Evolutionary conservation across 2,329 filamentous ascomycete genomes (phyloP).

Genomic region (Stagonosporopsis rhizophila): DNA sequence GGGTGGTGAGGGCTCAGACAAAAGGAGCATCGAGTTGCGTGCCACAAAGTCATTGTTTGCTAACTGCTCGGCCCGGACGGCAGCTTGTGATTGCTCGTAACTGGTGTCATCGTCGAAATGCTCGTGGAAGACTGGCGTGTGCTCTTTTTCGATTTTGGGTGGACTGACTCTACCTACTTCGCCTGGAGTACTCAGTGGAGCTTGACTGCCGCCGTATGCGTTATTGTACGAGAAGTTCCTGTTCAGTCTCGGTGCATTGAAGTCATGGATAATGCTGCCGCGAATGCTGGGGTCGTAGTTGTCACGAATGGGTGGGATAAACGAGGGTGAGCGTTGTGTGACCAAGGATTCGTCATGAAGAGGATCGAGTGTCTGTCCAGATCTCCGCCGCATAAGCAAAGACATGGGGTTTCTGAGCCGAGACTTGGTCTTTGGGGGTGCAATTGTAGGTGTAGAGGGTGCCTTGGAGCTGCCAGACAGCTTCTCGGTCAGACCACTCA

Average conservation of each 20-base stretch:
- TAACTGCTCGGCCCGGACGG: conserved; percentile 56
- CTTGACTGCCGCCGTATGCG: conserved; percentile 30
- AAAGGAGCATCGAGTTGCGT: conserved; percentile 49
- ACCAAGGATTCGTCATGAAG: conserved; percentile 60
- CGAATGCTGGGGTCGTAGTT: conserved; percentile 70
- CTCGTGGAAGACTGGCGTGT: conserved; percentile 67
- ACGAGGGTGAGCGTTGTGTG: conserved; percentile 54
- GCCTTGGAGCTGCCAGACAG: conserved; percentile 33
- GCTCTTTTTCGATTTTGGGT: conserved; percentile 50
- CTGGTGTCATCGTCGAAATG: conserved; percentile 64
- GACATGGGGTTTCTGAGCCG: conserved; percentile 68
- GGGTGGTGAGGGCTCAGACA: conserved; percentile 31
- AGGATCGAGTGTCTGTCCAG: conserved; percentile 57
- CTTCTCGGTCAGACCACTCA: conserved; percentile 43
- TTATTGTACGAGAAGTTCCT: conserved; percentile 50
- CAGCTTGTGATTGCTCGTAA: conserved; percentile 49
- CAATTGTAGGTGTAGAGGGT: conserved; percentile 25
- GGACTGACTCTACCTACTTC: conserved; percentile 41
- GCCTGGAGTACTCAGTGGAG: conserved; percentile 11
- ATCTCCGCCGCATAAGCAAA: conserved; percentile 64
- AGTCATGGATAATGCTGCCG: conserved; percentile 70
- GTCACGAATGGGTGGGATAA: conserved; percentile 60
- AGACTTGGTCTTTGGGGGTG: conserved; percentile 53
- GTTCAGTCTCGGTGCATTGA: conserved; percentile 65
- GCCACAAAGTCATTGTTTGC: conserved; percentile 58